Base-by-base conservation (phyloP, 495 filamentous ascomycete species). In the Aspergillus saccharolyticus region DNA sequence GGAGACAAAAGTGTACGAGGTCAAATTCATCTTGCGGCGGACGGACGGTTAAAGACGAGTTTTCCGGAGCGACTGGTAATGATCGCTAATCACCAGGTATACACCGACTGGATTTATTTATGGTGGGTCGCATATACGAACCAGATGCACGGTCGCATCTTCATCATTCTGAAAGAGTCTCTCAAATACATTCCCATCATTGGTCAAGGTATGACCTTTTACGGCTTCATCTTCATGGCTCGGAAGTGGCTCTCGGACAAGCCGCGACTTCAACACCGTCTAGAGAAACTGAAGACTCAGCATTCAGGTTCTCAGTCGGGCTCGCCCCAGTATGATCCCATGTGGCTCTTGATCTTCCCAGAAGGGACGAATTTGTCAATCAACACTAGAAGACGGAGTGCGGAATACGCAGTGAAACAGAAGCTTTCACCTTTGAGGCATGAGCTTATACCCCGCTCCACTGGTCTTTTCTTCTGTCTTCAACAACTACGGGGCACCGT, bases 271-370 rank as follows among this genome's bases (percentile, higher is more conserved):
- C 69, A 80, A 44, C 76, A 86, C 65, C 81, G 84, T 3, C 63
- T 88, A 44, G 71, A 78, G 50, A 85, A 85, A 64, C 69, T 88
- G 44, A 85, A 81, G 61, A 74, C 72, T 0, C 66, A 64, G 10
- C 78, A 81, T 59, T 59, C 67, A 0, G 80, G 81, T 15, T 81
- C 81, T 3, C 63, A 80, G 42, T 80, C 81, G 0, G 75, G 74
- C 25, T 61, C 69, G 8, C 68, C 74, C n/a, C 59, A 64, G 5
- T 76, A 82, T 54, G 82, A 87, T 63, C 85, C 85, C 0, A 87
- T 87, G 85, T 88, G 85, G 85, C 70, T 88, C 28, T 62, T 88
- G 58, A 84, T 88, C 48, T 88, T 86, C 62, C 85, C 85, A 14
- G 85, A 88, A 66, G 85, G 85, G 15, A 88, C 85, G 12, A 88